Evolutionary conservation across 2,329 filamentous ascomycete genomes (phyloP).

Genomic region (Geoglossum cookeanum): DNA sequence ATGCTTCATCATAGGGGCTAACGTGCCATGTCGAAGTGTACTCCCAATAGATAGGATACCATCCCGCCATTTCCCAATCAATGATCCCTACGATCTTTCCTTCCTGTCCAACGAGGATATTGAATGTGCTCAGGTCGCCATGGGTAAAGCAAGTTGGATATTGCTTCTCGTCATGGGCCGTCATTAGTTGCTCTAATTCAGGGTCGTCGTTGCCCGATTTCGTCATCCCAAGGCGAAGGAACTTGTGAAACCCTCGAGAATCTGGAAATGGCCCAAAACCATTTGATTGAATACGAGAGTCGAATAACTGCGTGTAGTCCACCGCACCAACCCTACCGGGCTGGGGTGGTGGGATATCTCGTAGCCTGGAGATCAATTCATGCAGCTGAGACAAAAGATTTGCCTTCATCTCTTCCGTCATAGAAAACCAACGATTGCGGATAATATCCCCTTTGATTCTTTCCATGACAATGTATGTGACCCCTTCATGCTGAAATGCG

Average conservation of each 20-base stretch:
- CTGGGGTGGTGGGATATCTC: not conserved
- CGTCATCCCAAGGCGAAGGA: conserved; percentile 14
- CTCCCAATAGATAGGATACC: conserved; percentile 27
- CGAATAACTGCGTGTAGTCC: conserved; percentile 10
- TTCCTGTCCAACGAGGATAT: conserved; percentile 24
- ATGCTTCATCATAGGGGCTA: conserved; percentile 14
- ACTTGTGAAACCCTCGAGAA: conserved; percentile 18
- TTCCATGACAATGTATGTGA: conserved; percentile 23
- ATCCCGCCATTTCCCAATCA: conserved; percentile 27
- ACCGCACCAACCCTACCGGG: not conserved
- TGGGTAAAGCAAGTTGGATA: conserved; percentile 27
- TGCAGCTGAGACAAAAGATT: conserved; percentile 19
- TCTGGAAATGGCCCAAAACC: conserved; percentile 19
- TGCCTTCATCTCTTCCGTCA: conserved; percentile 17
- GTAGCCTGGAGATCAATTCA: conserved; percentile 10
- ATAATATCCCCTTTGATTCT: conserved; percentile 21
- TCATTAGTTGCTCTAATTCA: conserved; percentile 18
- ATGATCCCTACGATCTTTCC: conserved; percentile 25
- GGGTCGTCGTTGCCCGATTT: conserved; percentile 14
- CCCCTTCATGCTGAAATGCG: conserved; percentile 16
- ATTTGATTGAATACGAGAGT: conserved; percentile 13
- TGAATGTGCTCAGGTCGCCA: conserved; percentile 25
- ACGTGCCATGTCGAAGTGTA: conserved; percentile 21
- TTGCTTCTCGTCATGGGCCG: conserved; percentile 20
- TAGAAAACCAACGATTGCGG: conserved; percentile 15